phyloP scores from a whole-genome alignment of 306 rosid species.

The Erythrophleum fordii region DNA sequence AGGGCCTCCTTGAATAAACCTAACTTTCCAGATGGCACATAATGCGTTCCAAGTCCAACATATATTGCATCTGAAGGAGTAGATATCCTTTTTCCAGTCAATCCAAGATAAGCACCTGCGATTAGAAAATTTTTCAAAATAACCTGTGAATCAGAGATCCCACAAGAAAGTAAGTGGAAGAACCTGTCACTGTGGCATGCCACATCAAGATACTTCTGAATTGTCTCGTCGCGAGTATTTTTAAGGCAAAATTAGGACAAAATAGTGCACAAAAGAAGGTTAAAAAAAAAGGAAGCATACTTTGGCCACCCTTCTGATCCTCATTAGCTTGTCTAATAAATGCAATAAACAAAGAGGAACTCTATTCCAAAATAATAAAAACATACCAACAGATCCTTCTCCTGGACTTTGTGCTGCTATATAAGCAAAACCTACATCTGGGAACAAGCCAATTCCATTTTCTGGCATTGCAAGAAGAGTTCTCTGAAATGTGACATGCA shows the following conservation, averaged over 20 bases:
- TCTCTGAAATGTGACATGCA: conserved; percentile 58
- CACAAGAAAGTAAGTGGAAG: conserved; percentile 27
- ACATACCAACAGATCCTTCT: conserved; percentile 91
- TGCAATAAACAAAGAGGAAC: conserved; percentile 27
- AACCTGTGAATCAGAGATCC: conserved; percentile 14
- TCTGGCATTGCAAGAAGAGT: conserved; percentile 99
- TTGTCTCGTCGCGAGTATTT: conserved; percentile 21
- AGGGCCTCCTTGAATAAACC: conserved; percentile 84
- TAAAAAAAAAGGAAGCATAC: neutral
- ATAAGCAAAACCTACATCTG: conserved; percentile 93
- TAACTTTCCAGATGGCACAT: conserved; percentile 85
- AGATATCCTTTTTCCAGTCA: conserved; percentile 91
- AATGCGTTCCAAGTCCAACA: conserved; percentile 93
- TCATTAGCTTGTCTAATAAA: conserved; percentile 25
- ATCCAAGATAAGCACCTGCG: conserved; percentile 93
- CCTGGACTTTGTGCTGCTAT: conserved; percentile 97
- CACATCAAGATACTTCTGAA: conserved; percentile 16
- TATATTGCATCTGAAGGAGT: conserved; percentile 90
- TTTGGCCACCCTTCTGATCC: conserved; percentile 34
- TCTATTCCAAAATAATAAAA: conserved; percentile 16
- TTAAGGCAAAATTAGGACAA: neutral
- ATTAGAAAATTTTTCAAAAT: conserved; percentile 26
- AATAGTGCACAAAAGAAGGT: conserved; percentile 16
- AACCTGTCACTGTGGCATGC: conserved; percentile 3
- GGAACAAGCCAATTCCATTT: conserved; percentile 97